Percentiles rank a stretch among this genome's conserved stretches.
These are phyloP conservation scores for Panicum miliaceum DNA, from an alignment of 176 grass and related monocot genomes.

Conservation along the genomic window DNA sequence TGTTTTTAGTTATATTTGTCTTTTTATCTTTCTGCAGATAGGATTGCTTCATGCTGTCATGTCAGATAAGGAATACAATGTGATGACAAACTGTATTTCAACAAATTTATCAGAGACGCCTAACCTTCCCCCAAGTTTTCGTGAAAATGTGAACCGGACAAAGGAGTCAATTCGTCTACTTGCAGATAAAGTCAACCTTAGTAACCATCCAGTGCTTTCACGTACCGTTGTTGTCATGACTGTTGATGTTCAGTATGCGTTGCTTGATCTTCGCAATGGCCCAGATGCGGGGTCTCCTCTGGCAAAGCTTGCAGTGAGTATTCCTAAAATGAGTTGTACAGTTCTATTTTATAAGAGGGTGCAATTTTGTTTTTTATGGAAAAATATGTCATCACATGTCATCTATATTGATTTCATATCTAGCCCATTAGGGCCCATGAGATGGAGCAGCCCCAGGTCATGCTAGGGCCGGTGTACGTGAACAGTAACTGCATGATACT, in stretches of 20 bases:
- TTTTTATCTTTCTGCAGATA: slow-evolving; percentile 59
- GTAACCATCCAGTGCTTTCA: slow-evolving; percentile 75
- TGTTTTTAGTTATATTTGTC: slow-evolving; percentile 13
- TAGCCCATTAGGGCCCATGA: no score
- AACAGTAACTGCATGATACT: no score
- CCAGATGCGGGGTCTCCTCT: slow-evolving; percentile 82
- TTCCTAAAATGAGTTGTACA: neutral
- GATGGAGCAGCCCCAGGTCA: no score
- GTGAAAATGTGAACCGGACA: slow-evolving; percentile 72
- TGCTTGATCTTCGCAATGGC: slow-evolving; percentile 84
- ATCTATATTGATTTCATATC: neutral
- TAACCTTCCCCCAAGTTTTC: slow-evolving; percentile 89
- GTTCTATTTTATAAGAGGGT: neutral
- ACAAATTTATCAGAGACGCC: slow-evolving; percentile 88
- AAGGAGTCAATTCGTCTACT: slow-evolving; percentile 90
- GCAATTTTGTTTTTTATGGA: neutral
- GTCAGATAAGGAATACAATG: slow-evolving; percentile 96
- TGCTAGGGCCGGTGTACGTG: no score
- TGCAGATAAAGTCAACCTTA: slow-evolving; percentile 95
- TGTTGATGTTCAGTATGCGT: slow-evolving; percentile 77
- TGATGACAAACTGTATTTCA: slow-evolving; percentile 81
- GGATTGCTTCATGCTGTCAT: slow-evolving; percentile 85
- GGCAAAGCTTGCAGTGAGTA: slow-evolving; percentile 85
- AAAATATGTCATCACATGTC: slow-evolving; percentile 28
- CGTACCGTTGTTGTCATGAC: slow-evolving; percentile 74